These are phyloP conservation scores for Drechslera avenae DNA, from an alignment of 2,329 filamentous ascomycete species.

Conservation along the genomic window DNA sequence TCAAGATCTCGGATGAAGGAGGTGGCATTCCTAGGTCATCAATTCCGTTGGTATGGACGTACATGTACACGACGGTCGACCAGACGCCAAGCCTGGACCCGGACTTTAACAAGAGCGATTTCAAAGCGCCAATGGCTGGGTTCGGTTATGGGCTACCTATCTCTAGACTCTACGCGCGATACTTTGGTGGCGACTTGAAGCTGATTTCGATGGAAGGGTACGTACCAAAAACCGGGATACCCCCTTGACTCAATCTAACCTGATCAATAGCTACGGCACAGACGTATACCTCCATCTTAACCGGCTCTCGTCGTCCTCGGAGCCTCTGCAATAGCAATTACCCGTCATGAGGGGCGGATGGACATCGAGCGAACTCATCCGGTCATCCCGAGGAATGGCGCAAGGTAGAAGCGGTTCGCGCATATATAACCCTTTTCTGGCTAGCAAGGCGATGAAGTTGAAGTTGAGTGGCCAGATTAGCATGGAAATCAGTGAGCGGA, in stretches of 20 bases:
- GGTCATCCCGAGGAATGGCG: slow-evolving; percentile 64
- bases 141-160: slow-evolving; percentile 98
- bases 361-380: slow-evolving; percentile 45
- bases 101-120: slow-evolving; percentile 98
- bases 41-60: slow-evolving; percentile 99
- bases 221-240: slow-evolving; percentile 43
- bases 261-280: slow-evolving; percentile 77
- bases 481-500: slow-evolving; percentile 78
- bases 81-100: slow-evolving; percentile 93
- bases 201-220: slow-evolving; percentile 99
- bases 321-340: slow-evolving; percentile 92
- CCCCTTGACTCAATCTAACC: slow-evolving; percentile 20
- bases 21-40: slow-evolving; percentile 91
- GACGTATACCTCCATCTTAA: slow-evolving; percentile 99
- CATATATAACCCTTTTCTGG: slow-evolving; percentile 40
- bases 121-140: slow-evolving; percentile 98
- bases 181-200: slow-evolving; percentile 97
- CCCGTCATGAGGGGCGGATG: slow-evolving; percentile 82
- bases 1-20: slow-evolving; percentile 96
- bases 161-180: slow-evolving; percentile 88
- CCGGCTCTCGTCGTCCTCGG: slow-evolving; percentile 89
- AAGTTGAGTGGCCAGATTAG: slow-evolving; percentile 63
- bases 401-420: slow-evolving; percentile 36
- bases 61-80: slow-evolving; percentile 99
- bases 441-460: slow-evolving; percentile 64